Percentiles rank a stretch among this genome's conserved stretches.
These are phyloP conservation scores for Neonectria neomacrospora DNA, from an alignment of 2,329 filamentous ascomycete genomes.

Conservation along the genomic window DNA sequence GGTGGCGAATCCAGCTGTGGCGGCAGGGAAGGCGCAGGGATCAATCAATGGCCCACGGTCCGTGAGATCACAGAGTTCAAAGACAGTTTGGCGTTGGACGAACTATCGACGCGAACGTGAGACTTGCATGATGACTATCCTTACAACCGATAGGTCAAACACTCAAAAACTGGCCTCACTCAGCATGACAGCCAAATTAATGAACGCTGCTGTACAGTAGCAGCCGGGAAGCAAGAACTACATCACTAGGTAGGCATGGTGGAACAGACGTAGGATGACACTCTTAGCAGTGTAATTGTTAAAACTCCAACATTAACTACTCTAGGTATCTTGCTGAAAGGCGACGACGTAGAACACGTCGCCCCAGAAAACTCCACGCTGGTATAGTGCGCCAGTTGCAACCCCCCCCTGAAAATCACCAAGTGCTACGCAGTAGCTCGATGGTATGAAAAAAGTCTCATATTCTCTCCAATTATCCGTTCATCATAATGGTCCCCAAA, in stretches of 20 bases:
- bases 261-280: not conserved
- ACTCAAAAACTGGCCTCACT: too few species aligned
- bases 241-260: not conserved
- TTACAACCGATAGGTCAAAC: too few species aligned
- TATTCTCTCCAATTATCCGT: constrained; percentile 13
- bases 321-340: constrained; percentile 32
- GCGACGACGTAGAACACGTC: constrained; percentile 31
- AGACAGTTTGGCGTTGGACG: not conserved
- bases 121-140: not conserved
- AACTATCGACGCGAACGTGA: not conserved
- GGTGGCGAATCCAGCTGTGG: not conserved
- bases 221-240: too few species aligned
- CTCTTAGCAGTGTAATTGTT: constrained; percentile 6
- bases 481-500: constrained; percentile 42
- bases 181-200: too few species aligned
- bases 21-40: not conserved
- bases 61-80: not conserved
- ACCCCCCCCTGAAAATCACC: constrained; percentile 41
- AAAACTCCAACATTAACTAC: constrained; percentile 33
- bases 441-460: constrained; percentile 29
- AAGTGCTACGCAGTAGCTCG: constrained; percentile 37
- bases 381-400: constrained; percentile 40
- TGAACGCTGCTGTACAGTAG: too few species aligned
- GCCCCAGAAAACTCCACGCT: constrained; percentile 43
- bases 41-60: not conserved